Percentiles rank a stretch among this genome's conserved stretches.
Conservation (phyloP, 1,284 basidiomycete species). For the Phlebopus sp. region DNA sequence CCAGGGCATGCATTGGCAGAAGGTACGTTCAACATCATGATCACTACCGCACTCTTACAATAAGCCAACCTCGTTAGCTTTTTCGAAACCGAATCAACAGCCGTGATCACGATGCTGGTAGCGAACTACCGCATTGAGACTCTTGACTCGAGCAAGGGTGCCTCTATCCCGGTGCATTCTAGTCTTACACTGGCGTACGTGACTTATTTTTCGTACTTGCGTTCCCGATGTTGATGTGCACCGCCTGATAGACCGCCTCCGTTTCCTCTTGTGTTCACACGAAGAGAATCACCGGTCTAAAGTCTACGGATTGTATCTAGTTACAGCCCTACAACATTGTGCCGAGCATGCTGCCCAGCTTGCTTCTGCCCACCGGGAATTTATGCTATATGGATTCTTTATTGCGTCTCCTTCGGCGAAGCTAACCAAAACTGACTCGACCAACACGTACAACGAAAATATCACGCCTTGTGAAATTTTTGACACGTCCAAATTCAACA, state of each 20-base stretch:
- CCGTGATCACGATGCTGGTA: conserved; percentile 47
- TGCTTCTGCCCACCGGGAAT: too few species aligned
- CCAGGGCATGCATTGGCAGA: conserved; percentile 51
- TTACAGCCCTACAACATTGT: too few species aligned
- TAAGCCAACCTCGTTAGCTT: conserved; percentile 32
- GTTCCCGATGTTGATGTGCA: not conserved
- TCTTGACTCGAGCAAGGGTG: conserved; percentile 45
- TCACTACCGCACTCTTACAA: not conserved
- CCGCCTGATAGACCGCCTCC: not conserved
- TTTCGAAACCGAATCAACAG: conserved; percentile 46
- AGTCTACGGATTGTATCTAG: too few species aligned
- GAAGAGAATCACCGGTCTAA: not conserved
- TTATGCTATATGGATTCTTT: too few species aligned
- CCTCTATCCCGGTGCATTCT: not conserved
- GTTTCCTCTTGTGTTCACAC: not conserved
- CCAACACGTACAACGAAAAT: too few species aligned
- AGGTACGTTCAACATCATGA: conserved; percentile 29
- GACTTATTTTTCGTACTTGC: not conserved
- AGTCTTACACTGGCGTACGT: not conserved
- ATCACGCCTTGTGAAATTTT: too few species aligned
- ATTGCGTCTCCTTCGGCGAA: too few species aligned
- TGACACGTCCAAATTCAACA: too few species aligned
- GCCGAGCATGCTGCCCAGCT: too few species aligned
- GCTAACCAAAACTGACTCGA: too few species aligned
- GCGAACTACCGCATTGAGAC: conserved; percentile 45